Conservation (phyloP, 2,329 filamentous ascomycete genomes). For the Arthroderma uncinatum region DNA sequence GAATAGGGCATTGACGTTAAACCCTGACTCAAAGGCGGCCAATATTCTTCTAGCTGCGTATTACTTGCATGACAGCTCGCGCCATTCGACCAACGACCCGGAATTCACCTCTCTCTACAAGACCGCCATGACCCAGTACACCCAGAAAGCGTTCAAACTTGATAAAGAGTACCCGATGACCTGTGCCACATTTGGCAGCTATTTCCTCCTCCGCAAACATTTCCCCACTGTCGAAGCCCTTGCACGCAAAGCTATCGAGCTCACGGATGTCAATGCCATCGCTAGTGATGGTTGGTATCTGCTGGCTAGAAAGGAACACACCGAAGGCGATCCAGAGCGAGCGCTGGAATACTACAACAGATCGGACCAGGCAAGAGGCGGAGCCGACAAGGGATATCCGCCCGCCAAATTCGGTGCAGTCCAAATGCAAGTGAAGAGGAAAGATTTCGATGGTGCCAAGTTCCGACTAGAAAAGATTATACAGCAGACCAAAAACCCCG, state of each 20-base stretch:
- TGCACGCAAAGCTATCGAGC: constrained; percentile 85
- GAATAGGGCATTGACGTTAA: constrained; percentile 75
- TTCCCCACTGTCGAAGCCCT: constrained; percentile 74
- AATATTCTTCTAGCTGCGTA: constrained; percentile 84
- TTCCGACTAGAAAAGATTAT: constrained; percentile 89
- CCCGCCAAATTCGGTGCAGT: constrained; percentile 92
- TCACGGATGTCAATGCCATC: constrained; percentile 90
- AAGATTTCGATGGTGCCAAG: constrained; percentile 83
- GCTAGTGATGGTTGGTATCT: constrained; percentile 97
- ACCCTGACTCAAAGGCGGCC: constrained; percentile 74
- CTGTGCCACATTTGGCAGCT: constrained; percentile 79
- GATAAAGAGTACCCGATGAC: constrained; percentile 85
- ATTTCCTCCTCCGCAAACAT: constrained; percentile 75
- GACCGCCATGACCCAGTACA: constrained; percentile 88
- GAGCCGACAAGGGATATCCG: constrained; percentile 78
- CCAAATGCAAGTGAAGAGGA: constrained; percentile 73
- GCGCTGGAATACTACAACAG: constrained; percentile 80
- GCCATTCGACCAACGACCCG: constrained; percentile 69
- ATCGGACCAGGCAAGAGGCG: constrained; percentile 83
- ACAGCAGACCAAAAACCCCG: constrained; percentile 67
- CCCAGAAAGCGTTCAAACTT: constrained; percentile 83
- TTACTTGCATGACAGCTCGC: constrained; percentile 76
- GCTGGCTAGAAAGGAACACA: constrained; percentile 82
- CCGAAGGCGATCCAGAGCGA: constrained; percentile 59
- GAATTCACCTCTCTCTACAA: constrained; percentile 79